Conservation (phyloP, 495 filamentous ascomycete species). For the Apiosordaria backusii region DNA sequence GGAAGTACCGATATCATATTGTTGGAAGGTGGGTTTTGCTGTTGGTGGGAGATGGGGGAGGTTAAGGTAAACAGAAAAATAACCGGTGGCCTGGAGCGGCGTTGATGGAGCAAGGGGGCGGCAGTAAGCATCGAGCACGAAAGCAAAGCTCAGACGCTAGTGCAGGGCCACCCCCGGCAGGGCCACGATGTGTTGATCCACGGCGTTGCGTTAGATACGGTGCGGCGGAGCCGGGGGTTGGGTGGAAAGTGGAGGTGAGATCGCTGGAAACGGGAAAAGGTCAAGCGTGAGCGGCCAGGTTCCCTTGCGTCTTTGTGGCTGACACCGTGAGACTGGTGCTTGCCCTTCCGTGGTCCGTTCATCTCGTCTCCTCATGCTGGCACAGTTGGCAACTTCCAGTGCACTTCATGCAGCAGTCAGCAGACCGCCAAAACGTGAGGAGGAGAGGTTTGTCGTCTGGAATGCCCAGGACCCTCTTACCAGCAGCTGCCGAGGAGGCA, state of each 20-base stretch:
- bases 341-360: neutral
- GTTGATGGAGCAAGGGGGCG: neutral
- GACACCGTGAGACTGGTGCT: neutral
- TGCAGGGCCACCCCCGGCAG: neutral
- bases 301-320: neutral
- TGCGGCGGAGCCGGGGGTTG: neutral
- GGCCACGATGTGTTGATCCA: neutral
- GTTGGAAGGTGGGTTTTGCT: neutral
- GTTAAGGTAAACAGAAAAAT: neutral
- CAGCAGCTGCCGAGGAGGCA: neutral
- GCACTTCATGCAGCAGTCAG: neutral
- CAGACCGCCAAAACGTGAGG: too few species aligned
- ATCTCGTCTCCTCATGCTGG: neutral
- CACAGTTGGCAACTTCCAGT: neutral
- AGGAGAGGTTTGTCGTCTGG: too few species aligned
- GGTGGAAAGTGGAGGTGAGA: neutral
- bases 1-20: neutral
- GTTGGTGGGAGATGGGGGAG: neutral
- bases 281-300: neutral
- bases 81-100: too few species aligned
- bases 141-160: neutral
- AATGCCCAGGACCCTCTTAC: neutral
- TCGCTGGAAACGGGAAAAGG: neutral
- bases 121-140: neutral
- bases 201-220: neutral